Conservation (phyloP, 345 rosid genomes). For the Syzygium oleosum region DNA sequence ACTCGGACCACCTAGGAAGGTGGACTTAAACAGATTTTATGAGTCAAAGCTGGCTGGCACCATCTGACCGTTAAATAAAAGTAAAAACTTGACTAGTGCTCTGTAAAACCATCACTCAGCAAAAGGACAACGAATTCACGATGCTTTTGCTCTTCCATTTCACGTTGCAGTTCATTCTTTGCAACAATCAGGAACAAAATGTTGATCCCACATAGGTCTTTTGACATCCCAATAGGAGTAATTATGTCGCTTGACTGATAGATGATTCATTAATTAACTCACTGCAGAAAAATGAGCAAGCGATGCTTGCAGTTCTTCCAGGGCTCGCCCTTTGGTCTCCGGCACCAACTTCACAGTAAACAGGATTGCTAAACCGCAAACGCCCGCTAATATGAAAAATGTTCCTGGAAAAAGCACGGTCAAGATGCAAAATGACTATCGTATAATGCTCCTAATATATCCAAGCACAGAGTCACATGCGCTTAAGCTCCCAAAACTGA, state of each 20-base stretch:
- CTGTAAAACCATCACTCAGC: neutral
- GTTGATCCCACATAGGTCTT: neutral
- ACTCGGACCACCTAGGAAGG: neutral
- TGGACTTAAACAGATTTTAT: neutral
- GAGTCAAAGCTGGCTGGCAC: neutral
- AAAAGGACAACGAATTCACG: neutral
- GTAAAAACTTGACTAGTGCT: neutral
- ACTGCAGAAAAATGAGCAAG: neutral
- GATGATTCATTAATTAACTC: neutral
- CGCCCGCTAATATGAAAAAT: conserved; percentile 14
- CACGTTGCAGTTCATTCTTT: neutral
- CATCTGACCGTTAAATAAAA: neutral
- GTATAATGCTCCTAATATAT: neutral
- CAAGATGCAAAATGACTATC: neutral
- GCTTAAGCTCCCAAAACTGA: neutral
- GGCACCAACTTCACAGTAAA: conserved; percentile 12
- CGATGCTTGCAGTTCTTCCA: conserved; percentile 21
- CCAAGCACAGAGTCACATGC: neutral
- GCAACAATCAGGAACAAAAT: neutral
- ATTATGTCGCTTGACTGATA: neutral
- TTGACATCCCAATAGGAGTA: neutral
- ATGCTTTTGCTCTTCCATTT: neutral
- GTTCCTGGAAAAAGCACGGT: conserved; percentile 26
- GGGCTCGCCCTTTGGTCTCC: conserved; percentile 15
- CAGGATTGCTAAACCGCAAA: conserved; percentile 1